Base-by-base conservation (phyloP, 2,329 filamentous ascomycete genomes). In the Teratosphaeria epicoccoides region DNA sequence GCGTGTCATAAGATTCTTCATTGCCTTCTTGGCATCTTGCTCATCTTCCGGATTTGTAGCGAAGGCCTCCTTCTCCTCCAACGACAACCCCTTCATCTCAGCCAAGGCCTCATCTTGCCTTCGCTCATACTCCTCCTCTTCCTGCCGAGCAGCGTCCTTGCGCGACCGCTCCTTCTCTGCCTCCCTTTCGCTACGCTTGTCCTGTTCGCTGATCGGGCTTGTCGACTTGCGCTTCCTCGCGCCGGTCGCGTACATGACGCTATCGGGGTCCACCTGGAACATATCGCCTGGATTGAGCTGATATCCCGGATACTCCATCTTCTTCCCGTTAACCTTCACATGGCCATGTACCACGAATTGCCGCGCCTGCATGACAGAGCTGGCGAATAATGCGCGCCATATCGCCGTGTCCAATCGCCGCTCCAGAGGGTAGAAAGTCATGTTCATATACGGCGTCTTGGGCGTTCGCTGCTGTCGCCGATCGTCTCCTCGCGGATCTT, bases 261-360 rank as follows among this genome's bases (percentile, higher is more conserved):
- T 82, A 37, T 95, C 88, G 29, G 87, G 78, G 20, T 96, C 86
- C 62, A 98, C 91, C 68, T 95, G 88, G 77, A 98, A 98, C 82
- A 98, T 88, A 68, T 98, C 93, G 60, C 93, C 93, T 2, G 93
- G 94, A 70, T 98, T 98, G 37, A 98, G 80, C 58, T 89, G 83
- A 70, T 98, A 98, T 51, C 88, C 86, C 7, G 93, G 90, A 66
- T 93, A 87, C 57, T 80, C 77, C 87, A 97, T 95, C 91, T 89
- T 90, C 72, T 95, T 89, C 57, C 93, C 93, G 73, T 98, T 98
- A 66, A 98, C 93, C 65, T 83, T 95, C 56, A 98, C 93, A 54
- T 83, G 83, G 24, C 93, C 93, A 70, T 98, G 93, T 24, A 95
- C 81, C 53, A 94, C 87, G 66, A 97, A 95, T 62, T 97, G 91